Conservation (phyloP, 78 protist species). For the Dictyostelium purpureum region DNA sequence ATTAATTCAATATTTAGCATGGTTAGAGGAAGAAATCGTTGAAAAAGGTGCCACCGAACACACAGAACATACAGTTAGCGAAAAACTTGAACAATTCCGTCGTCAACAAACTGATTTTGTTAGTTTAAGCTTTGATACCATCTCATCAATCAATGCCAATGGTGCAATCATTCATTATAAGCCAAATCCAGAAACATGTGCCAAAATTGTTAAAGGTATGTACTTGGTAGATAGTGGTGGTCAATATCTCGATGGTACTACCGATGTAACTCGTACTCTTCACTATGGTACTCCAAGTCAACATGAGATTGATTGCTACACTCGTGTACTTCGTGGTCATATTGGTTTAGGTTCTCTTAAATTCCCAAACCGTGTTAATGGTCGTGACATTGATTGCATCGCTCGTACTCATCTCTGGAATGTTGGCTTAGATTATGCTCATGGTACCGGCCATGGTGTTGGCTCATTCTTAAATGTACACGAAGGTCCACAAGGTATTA, state of each 20-base stretch:
- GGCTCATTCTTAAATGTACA: conserved; percentile 96
- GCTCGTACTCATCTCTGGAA: conserved; percentile 89
- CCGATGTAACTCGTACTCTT: conserved; percentile 97
- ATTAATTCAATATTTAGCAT: conserved; percentile 79
- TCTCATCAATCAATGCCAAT: conserved; percentile 84
- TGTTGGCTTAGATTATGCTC: conserved; percentile 91
- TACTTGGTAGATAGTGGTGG: conserved; percentile 93
- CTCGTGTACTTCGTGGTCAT: conserved; percentile 94
- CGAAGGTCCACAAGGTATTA: conserved; percentile 91
- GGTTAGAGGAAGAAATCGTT: conserved; percentile 81
- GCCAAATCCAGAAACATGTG: conserved; percentile 63
- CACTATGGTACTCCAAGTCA: conserved; percentile 90
- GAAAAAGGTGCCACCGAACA: background rate
- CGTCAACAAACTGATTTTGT: conserved; percentile 73
- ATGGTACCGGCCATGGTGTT: conserved; percentile 99
- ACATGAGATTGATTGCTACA: conserved; percentile 82
- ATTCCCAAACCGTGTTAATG: conserved; percentile 90
- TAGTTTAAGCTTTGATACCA: conserved; percentile 79
- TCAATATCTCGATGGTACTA: conserved; percentile 96
- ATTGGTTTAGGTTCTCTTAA: conserved; percentile 77
- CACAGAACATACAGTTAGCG: conserved; percentile 66
- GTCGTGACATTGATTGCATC: conserved; percentile 77
- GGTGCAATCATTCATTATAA: conserved; percentile 96
- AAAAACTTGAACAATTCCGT: conserved; percentile 67
- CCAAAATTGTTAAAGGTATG: conserved; percentile 19